Percentiles rank a stretch among this genome's conserved stretches.
phyloP scores from a whole-genome alignment of 2,329 filamentous ascomycete genomes.

The Aureobasidium pullulans region DNA sequence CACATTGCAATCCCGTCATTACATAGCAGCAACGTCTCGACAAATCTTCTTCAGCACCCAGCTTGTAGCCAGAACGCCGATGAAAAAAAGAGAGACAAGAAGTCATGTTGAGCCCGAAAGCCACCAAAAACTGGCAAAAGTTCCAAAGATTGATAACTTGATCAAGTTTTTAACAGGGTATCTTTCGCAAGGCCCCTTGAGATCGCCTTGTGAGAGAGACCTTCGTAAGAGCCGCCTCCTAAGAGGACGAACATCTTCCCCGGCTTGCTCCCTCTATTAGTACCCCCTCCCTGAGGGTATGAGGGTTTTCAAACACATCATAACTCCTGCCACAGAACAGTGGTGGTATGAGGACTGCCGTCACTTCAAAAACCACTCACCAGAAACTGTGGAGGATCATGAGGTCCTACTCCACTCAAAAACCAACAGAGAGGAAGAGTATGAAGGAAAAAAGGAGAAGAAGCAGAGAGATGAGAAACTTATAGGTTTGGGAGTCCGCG shows the following conservation, averaged over 20 bases:
- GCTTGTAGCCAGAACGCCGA: background rate
- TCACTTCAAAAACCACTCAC: background rate
- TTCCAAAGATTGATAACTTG: background rate
- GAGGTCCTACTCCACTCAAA: too few relatives aligned
- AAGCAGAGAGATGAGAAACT: too few relatives aligned
- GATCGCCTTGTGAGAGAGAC: background rate
- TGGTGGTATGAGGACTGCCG: background rate
- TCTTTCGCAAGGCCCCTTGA: background rate
- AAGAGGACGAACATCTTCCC: background rate
- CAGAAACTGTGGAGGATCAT: background rate
- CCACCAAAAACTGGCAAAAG: background rate
- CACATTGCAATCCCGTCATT: background rate
- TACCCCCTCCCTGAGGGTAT: background rate
- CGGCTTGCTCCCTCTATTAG: background rate
- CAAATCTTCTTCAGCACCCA: background rate
- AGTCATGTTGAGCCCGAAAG: too few relatives aligned
- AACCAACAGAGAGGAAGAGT: background rate
- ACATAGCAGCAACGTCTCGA: background rate
- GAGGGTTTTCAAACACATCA: background rate
- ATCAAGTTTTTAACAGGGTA: background rate
- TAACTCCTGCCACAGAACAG: background rate
- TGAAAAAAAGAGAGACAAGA: background rate
- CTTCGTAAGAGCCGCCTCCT: background rate
- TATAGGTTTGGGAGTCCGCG: background rate
- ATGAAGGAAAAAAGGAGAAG: background rate